Conservation (phyloP, 768 basidiomycete species). For the Rhizopogon sp. region DNA sequence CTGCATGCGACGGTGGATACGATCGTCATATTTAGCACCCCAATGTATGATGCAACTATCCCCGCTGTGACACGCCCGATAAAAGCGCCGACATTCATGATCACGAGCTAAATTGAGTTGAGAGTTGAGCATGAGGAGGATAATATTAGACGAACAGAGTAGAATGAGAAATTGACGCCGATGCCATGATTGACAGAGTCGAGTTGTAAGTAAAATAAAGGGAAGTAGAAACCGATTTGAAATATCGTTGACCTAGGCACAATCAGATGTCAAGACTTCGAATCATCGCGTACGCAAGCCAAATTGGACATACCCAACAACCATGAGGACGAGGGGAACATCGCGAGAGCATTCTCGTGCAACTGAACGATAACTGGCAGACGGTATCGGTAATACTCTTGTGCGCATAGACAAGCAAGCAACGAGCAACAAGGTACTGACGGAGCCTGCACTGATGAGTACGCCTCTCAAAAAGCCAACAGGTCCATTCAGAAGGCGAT, state of each 20-base stretch:
- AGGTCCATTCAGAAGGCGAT: slow-evolving; percentile 34
- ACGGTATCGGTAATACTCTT: slow-evolving; percentile 21
- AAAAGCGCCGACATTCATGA: slow-evolving; percentile 46
- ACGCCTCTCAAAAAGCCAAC: slow-evolving; percentile 41
- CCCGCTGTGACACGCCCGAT: slow-evolving; percentile 44
- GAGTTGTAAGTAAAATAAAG: slow-evolving; percentile 57
- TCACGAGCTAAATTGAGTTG: slow-evolving; percentile 34
- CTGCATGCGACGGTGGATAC: slow-evolving; percentile 28
- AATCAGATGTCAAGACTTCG: neutral
- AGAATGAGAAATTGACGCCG: slow-evolving; percentile 43
- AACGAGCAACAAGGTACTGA: slow-evolving; percentile 30
- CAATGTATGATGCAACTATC: slow-evolving; percentile 33
- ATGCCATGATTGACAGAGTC: slow-evolving; percentile 47
- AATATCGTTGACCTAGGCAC: slow-evolving; percentile 21
- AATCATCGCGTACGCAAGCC: neutral
- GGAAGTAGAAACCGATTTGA: slow-evolving; percentile 39
- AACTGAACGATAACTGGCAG: slow-evolving; percentile 13
- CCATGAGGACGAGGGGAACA: slow-evolving; percentile 18
- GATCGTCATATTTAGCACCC: slow-evolving; percentile 40
- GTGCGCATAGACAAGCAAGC: slow-evolving; percentile 35
- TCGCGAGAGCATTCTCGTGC: slow-evolving; percentile 18
- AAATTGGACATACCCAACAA: slow-evolving; percentile 14
- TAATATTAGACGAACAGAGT: slow-evolving; percentile 33
- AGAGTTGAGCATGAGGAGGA: neutral
- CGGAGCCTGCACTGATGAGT: slow-evolving; percentile 33